Percentiles rank a stretch among this genome's conserved stretches.
Evolutionary conservation across 352 stramenopile genomes (phyloP).

Genomic region (Pythium rishiriense): DNA sequence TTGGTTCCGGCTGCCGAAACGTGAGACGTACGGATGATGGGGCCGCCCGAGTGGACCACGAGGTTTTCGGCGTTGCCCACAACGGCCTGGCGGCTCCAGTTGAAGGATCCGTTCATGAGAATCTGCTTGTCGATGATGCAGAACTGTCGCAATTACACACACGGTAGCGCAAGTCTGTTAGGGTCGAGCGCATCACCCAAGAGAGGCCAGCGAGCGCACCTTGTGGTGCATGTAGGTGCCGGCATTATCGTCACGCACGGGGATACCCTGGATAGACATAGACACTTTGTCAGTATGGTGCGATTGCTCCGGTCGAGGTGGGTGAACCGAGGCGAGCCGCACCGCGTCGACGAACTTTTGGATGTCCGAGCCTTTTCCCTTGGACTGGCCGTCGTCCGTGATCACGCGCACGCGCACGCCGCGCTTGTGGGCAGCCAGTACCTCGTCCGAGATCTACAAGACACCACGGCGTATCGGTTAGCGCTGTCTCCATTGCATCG

Average conservation of each 20-base stretch:
- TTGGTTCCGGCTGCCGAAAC: not conserved
- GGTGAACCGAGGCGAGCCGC: not conserved
- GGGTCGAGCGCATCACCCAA: no score
- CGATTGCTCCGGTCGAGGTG: not conserved
- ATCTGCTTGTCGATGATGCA: constrained; percentile 65
- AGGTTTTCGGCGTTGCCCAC: constrained; percentile 68
- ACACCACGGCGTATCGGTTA: not conserved
- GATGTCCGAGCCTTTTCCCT: constrained; percentile 62
- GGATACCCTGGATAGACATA: constrained; percentile 41
- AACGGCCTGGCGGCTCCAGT: constrained; percentile 72
- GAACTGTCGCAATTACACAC: constrained; percentile 37
- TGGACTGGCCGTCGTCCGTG: constrained; percentile 63
- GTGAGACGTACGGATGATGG: constrained; percentile 47
- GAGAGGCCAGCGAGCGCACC: constrained; percentile 22
- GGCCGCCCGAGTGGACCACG: constrained; percentile 49
- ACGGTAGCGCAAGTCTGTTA: no score
- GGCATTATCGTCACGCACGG: constrained; percentile 57
- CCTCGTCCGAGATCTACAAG: constrained; percentile 54
- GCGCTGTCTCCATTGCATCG: not conserved
- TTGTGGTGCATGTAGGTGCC: constrained; percentile 77
- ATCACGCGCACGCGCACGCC: constrained; percentile 61
- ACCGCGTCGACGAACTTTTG: constrained; percentile 76
- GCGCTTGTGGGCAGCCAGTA: constrained; percentile 53
- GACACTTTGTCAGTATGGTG: not conserved
- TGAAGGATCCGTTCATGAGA: constrained; percentile 74